Conservation (phyloP, 441 rosid genomes). For the Pelargonium hybrid region DNA sequence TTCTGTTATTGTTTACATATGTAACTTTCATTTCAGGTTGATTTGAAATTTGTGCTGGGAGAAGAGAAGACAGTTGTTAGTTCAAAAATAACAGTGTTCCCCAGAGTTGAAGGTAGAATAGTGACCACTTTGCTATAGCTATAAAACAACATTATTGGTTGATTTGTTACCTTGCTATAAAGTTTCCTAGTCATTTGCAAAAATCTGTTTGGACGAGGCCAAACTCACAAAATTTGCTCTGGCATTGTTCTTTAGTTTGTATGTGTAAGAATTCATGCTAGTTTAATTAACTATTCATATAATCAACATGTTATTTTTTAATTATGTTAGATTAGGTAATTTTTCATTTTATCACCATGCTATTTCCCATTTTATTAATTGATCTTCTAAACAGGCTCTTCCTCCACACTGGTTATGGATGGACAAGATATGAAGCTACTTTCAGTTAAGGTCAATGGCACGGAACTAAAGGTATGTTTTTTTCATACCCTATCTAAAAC, state of each 20-base stretch:
- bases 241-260: not conserved
- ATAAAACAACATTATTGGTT: not conserved
- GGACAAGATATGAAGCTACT: slow-evolving; percentile 67
- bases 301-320: no score
- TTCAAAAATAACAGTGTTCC: slow-evolving; percentile 60
- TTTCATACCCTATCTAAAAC: not conserved
- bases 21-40: slow-evolving; percentile 42
- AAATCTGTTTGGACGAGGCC: not conserved
- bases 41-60: slow-evolving; percentile 62
- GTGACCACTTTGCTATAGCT: slow-evolving; percentile 4
- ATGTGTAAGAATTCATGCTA: not conserved
- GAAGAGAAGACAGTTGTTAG: slow-evolving; percentile 88
- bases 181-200: not conserved
- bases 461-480: slow-evolving; percentile 53
- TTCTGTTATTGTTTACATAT: slow-evolving; percentile 12
- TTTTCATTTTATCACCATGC: not conserved
- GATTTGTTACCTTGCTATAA: not conserved
- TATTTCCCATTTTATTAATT: not conserved
- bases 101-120: slow-evolving; percentile 67
- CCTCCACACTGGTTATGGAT: slow-evolving; percentile 66
- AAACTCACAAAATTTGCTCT: not conserved
- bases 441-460: slow-evolving; percentile 54
- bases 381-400: slow-evolving; percentile 38
- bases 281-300: no score
- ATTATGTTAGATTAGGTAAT: no score